Evolutionary conservation across 2,329 filamentous ascomycete genomes (phyloP).

Genomic region (Scedosporium aurantiacum): DNA sequence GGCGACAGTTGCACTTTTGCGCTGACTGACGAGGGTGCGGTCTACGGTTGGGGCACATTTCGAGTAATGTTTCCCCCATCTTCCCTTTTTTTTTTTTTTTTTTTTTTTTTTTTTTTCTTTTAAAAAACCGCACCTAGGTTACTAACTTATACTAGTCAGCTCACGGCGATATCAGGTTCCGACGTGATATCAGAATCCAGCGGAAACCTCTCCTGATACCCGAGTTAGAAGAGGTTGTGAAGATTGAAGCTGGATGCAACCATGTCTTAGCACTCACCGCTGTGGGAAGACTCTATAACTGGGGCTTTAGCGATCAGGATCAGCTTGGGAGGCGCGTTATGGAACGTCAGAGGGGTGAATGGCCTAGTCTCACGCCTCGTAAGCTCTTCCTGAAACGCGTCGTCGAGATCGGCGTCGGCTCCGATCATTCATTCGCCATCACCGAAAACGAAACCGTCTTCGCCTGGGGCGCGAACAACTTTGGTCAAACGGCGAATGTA

Average conservation of each 20-base stretch:
- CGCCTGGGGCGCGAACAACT: constrained; percentile 74
- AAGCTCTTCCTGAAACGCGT: constrained; percentile 46
- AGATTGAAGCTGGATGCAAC: constrained; percentile 52
- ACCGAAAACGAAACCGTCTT: constrained; percentile 56
- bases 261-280: constrained; percentile 52
- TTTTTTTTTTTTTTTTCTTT: too few relatives aligned
- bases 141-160: too few relatives aligned
- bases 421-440: constrained; percentile 61
- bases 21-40: background rate
- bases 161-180: too few relatives aligned
- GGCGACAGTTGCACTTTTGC: background rate
- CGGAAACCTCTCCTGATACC: background rate
- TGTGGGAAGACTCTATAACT: constrained; percentile 44
- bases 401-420: constrained; percentile 48
- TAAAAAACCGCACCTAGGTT: too few relatives aligned
- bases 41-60: background rate
- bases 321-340: constrained; percentile 38
- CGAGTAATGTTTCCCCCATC: background rate
- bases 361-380: constrained; percentile 40
- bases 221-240: constrained; percentile 16
- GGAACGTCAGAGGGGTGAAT: constrained; percentile 25
- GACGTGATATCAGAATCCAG: constrained; percentile 29
- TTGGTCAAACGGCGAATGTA: constrained; percentile 55
- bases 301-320: constrained; percentile 51
- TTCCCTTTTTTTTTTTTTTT: too few relatives aligned